A percentile compares a stretch with the other conserved stretches of the same genome.
These are phyloP conservation scores for Sequoiadendron giganteum DNA, from an alignment of 75 land plant genomes.

Conservation along the genomic window DNA sequence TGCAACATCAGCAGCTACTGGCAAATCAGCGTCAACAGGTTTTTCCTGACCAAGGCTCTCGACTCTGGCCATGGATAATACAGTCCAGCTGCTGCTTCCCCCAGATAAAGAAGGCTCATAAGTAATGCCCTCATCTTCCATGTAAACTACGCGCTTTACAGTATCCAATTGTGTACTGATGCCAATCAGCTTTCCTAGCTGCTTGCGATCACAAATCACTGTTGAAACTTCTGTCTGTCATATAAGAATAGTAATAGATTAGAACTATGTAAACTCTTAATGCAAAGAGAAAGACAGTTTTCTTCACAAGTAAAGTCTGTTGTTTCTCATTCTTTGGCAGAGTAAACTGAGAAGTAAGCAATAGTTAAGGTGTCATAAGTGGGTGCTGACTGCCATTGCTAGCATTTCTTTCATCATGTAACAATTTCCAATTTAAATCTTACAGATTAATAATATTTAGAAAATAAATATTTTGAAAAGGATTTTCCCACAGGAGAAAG, in stretches of 20 bases:
- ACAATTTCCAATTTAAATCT: background rate
- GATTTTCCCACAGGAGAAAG: background rate
- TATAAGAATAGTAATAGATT: background rate
- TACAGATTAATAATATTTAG: background rate
- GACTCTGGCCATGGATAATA: constrained; percentile 60
- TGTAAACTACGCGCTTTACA: constrained; percentile 72
- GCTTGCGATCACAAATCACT: constrained; percentile 91
- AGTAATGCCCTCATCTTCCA: constrained; percentile 52
- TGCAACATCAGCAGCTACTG: constrained; percentile 77
- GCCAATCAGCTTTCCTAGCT: constrained; percentile 76
- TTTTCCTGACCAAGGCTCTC: constrained; percentile 57
- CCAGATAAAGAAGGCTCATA: constrained; percentile 20
- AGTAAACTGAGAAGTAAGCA: background rate
- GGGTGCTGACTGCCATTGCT: background rate
- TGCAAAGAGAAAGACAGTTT: background rate
- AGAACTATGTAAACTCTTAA: background rate
- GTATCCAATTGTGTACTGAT: constrained; percentile 75
- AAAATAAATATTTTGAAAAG: background rate
- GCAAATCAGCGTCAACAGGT: constrained; percentile 63
- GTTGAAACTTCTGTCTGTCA: constrained; percentile 95
- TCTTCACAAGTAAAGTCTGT: background rate
- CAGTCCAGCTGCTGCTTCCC: constrained; percentile 47
- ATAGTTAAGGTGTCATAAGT: background rate
- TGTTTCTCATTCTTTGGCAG: background rate
- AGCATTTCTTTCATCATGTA: background rate